Evolutionary conservation across 1,284 basidiomycete genomes (phyloP), one percentile per base, ranked within the genome.

Genomic region (Trichosporon sp.): DNA sequence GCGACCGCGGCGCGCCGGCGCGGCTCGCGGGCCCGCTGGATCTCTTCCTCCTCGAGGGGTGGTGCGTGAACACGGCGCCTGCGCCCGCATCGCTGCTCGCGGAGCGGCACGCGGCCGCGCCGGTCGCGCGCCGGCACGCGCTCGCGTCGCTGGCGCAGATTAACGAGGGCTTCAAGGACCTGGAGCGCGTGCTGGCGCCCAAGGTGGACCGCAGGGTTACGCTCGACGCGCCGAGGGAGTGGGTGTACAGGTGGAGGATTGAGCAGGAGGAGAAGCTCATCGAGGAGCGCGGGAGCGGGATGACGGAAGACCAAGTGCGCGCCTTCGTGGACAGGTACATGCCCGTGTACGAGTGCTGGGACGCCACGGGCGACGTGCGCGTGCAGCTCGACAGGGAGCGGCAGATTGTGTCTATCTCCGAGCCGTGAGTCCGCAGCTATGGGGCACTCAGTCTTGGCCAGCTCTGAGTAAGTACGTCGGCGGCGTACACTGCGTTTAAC

Each of bases 241-340:
- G 78, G 63, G 77, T 83, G 32, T 80, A 83, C 71, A 60, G 56
- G 2, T 95, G 93, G 94, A 86, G 93, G n/a, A 81, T 91, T 34
- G 86, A 96, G 79, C 93, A 95, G 81, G 95, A 97, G 76, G 91
- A 91, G 69, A 78, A 87, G 66, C 95, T 96, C 92, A 96, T 93
- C 80, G 85, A 87, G 0, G 79, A 78, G 62, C 94, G 94, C 72
- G 92, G 92, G 56, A 93, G 93, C 2, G 94, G 94, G 2, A 96
- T 97, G 94, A 86, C 89, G 0, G 93, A 95, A 76, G 88, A 87
- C 73, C 87, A 87, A 76, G 92, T 97, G 35, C 88, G 88, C 76
- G 81, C 78, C 87, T 95, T 83, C 74, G 88, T 85, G n/a, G 77
- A 79, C 68, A 65, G 79, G 60, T 79, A 81, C 73, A 77, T 81